Evolutionary conservation across 2,329 filamentous ascomycete genomes (phyloP), one percentile per base, ranked within the genome.

Genomic region (Aureobasidium melanogenum): DNA sequence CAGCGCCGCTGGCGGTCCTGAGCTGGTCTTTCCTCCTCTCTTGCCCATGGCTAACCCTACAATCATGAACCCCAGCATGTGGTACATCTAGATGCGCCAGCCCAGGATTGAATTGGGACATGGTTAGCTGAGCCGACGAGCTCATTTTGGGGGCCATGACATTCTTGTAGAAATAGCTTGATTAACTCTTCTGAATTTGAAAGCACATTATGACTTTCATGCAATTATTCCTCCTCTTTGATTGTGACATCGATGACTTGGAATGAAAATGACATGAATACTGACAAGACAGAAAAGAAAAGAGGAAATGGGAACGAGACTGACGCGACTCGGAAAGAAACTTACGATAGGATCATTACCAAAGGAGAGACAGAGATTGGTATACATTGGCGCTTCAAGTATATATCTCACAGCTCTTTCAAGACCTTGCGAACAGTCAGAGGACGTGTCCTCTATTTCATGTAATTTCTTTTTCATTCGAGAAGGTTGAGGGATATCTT

Each of bases 41-140:
- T 68, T 77, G 65, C 67, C 70, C 4, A 74, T 80, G 68, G 71
- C 69, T 43, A 74, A 75, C 64, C 63, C 68, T 60, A 69, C 70
- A 51, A 69, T 67, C 41, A 76, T 80, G 66, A 70, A 69, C 65
- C 71, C 73, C 43, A 67, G 70, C 12, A 80, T 80, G 78, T 80
- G 78, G 78, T 80, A 75, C 73, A 76, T 80, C 71, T 80, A 71
- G 67, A 54, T 44, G 68, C 56, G 56, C 56, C 56, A 34, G 56
- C 41, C 56, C 56, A 14, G 5, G 5, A 22, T 0, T 38, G 28
- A 44, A 6, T 2, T 46, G 24, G 24, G 57, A 52, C 47, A 7
- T 44, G 57, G 57, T 60, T 60, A 60, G 57, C 57, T 60, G 44
- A 48, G 44, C 46, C 46, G 47, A 8, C 38, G 57, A 50, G 34